Evolutionary conservation across 306 rosid genomes (phyloP), one percentile per base, ranked within the genome.

Genomic region (Clitoria ternatea): DNA sequence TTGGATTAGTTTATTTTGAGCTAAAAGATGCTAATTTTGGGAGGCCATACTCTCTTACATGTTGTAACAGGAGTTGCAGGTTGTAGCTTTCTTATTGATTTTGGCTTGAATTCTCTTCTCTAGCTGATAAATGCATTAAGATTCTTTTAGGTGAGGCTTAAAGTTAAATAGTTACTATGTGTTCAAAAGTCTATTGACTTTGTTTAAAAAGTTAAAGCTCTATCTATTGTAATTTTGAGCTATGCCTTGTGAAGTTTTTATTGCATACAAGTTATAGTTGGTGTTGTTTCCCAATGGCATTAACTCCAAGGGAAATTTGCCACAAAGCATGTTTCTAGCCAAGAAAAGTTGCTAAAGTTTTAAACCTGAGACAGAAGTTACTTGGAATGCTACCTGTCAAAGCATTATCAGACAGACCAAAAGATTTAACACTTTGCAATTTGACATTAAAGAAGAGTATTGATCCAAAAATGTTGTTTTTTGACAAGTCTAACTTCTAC

Each of bases 331-430:
- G 71, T 90, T 94, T 68, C 88, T 78, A 64, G 95, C 88, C 71
- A 94, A 81, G 82, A 91, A 72, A 74, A 94, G 73, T 50, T 84
- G 91, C 55, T 10, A 80, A 48, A 94, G 87, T 63, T 69, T 83
- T 29, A 95, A 89, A 40, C 60, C 55, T 62, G 70, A 74, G 50
- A 85, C 96, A 91, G 85, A 94, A 94, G 70, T 79, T 82, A 53
- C 79, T 72, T 30, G 96, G 90, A 54, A 94, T 77, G 76, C 59
- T 85, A 56, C 97, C 97, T 30, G 82, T 83, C 69, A 94, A 82
- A 69, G 85, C 79, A 80, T 89, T 94, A 56, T 91, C 96, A 44
- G 88, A 91, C 60, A 94, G 73, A 79, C 81, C 96, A 49, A 93
- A 48, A 62, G 78, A 43, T 82, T 66, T 56, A 40, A 94, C 95